Percentiles rank a stretch among this genome's conserved stretches.
Evolutionary conservation across 1,284 basidiomycete species (phyloP).

Genomic region (Sphaerobolus stellatus): DNA sequence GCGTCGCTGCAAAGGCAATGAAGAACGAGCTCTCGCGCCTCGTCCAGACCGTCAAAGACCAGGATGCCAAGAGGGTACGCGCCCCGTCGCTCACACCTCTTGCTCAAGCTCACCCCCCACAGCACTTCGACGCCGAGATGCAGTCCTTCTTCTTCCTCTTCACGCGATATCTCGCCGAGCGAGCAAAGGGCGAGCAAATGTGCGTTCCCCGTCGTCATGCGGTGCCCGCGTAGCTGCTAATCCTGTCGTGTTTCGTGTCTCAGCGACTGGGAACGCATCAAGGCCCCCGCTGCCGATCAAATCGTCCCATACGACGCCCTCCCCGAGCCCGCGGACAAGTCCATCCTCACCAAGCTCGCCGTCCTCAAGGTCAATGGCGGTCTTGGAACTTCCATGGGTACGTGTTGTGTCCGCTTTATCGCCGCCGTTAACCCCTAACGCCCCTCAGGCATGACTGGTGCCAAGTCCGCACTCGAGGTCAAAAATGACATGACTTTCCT

Average conservation of each 20-base stretch:
- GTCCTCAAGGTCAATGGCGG: constrained; percentile 99
- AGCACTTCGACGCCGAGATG: constrained; percentile 99
- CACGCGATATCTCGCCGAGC: constrained; percentile 95
- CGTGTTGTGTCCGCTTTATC: constrained; percentile 23
- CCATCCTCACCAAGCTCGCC: constrained; percentile 90
- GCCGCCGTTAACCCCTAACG: constrained; percentile 1
- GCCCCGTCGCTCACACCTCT: background rate
- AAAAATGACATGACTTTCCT: constrained; percentile 99
- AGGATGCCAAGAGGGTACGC: constrained; percentile 77
- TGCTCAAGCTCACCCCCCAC: constrained; percentile 10
- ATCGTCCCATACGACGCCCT: constrained; percentile 88
- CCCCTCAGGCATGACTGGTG: constrained; percentile 80
- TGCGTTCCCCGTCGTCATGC: constrained; percentile 45
- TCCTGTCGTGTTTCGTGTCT: constrained; percentile 8
- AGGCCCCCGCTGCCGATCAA: constrained; percentile 91
- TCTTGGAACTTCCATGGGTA: constrained; percentile 95
- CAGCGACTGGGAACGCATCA: constrained; percentile 97
- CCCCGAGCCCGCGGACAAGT: constrained; percentile 56
- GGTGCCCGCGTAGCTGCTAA: constrained; percentile 16
- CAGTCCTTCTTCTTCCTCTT: constrained; percentile 99
- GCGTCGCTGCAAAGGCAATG: constrained; percentile 97
- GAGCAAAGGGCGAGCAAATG: constrained; percentile 94
- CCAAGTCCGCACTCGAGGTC: constrained; percentile 89
- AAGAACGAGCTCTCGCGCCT: constrained; percentile 96
- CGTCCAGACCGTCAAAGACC: constrained; percentile 81